A percentile compares a stretch with the other conserved stretches of the same genome.
phyloP scores from a whole-genome alignment of 1,284 basidiomycete genomes.

The Erythrobasidium hasegawianum region DNA sequence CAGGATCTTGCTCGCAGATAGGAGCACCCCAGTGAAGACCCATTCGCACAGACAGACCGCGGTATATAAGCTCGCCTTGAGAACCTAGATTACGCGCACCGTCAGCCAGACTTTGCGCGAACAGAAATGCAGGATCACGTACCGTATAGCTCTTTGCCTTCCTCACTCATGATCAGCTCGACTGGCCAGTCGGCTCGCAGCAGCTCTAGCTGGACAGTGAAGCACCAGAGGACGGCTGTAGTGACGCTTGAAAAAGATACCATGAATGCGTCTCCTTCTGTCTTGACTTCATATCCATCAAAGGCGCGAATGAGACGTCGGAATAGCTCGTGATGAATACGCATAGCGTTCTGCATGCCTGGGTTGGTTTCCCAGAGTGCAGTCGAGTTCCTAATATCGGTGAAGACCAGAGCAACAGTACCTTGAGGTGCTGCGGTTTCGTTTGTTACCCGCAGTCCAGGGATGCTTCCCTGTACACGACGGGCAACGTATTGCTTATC shows the following conservation, averaged over 20 bases:
- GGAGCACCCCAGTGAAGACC: constrained; percentile 92
- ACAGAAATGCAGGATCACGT: not conserved
- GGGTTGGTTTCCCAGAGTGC: constrained; percentile 95
- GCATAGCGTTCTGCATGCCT: constrained; percentile 93
- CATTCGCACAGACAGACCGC: constrained; percentile 94
- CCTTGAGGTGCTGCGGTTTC: constrained; percentile 68
- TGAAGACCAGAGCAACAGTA: constrained; percentile 91
- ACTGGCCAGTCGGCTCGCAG: constrained; percentile 86
- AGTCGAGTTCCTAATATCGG: constrained; percentile 96
- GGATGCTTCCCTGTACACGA: constrained; percentile 39
- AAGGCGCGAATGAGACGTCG: constrained; percentile 82
- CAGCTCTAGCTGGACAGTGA: constrained; percentile 81
- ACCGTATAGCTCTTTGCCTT: constrained; percentile 74
- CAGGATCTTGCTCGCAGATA: constrained; percentile 86
- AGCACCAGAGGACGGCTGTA: constrained; percentile 84
- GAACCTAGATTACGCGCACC: constrained; percentile 49
- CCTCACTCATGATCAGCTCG: constrained; percentile 88
- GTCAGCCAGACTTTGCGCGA: not conserved
- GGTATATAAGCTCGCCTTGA: constrained; percentile 68
- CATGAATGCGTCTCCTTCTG: constrained; percentile 99
- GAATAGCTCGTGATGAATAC: constrained; percentile 82
- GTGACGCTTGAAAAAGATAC: constrained; percentile 89
- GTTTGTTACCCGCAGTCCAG: constrained; percentile 40
- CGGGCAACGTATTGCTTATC: constrained; percentile 37
- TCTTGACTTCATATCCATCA: constrained; percentile 98